phyloP scores from a whole-genome alignment of 164 flowering plant species.

The Liriodendron chinense region DNA sequence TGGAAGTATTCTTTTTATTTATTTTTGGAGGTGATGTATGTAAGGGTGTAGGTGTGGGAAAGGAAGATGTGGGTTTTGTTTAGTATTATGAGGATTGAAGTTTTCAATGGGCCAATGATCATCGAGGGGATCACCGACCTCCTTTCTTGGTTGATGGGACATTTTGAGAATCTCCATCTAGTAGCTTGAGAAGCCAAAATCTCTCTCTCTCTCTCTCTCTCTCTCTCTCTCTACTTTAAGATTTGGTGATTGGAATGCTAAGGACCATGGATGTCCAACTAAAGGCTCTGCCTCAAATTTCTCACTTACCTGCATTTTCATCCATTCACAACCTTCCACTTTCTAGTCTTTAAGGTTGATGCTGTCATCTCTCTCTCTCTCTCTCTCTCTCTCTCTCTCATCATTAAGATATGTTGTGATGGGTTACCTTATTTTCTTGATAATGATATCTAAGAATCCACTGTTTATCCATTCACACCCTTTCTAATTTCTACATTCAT shows the following conservation, averaged over 20 bases:
- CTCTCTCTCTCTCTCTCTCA: conserved; percentile 3
- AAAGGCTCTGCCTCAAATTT: background rate
- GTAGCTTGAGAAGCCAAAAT: conserved; percentile 4
- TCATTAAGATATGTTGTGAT: background rate
- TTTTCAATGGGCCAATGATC: conserved; percentile 36
- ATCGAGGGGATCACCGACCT: conserved; percentile 36
- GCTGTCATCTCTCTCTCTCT: conserved; percentile 12
- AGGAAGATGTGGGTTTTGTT: conserved; percentile 11
- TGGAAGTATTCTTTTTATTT: background rate
- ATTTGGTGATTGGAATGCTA: background rate
- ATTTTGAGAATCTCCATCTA: conserved; percentile 34
- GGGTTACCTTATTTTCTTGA: background rate
- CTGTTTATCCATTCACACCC: background rate
- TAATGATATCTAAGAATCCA: background rate
- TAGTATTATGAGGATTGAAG: conserved; percentile 17
- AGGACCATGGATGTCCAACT: background rate
- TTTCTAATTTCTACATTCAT: no score
- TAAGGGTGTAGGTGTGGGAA: conserved; percentile 8
- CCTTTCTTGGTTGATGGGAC: conserved; percentile 35
- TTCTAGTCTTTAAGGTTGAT: conserved; percentile 4
- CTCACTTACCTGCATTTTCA: conserved; percentile 6
- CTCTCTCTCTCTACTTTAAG: conserved; percentile 2
- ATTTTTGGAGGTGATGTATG: background rate
- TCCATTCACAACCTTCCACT: conserved; percentile 13
- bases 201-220: conserved; percentile 2